These are phyloP conservation scores for Gelatoporia subvermispora DNA, from an alignment of 768 basidiomycete genomes.

Conservation along the genomic window DNA sequence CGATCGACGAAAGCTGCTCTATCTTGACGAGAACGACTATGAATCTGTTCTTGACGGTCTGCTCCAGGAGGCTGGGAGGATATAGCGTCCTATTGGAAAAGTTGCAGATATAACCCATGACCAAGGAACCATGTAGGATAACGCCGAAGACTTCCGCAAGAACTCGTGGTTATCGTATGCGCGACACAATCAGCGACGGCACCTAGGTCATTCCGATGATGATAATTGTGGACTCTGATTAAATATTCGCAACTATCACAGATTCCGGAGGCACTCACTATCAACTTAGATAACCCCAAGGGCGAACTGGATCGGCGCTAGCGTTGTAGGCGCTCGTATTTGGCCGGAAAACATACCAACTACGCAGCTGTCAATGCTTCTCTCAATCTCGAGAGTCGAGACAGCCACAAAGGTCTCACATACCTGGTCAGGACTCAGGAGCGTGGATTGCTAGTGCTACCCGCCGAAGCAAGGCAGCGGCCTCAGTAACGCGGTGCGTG, in stretches of 20 bases:
- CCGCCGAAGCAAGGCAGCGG: no score
- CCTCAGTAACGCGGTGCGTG: no score
- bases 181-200: slow-evolving; percentile 57
- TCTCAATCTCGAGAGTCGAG: no score
- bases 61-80: slow-evolving; percentile 37
- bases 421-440: no score
- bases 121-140: slow-evolving; percentile 73
- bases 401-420: no score
- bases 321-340: slow-evolving; percentile 63
- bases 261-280: no score
- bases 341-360: slow-evolving; percentile 72
- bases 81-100: slow-evolving; percentile 49
- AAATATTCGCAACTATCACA: slow-evolving; percentile 6
- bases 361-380: slow-evolving; percentile 20
- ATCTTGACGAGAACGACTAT: slow-evolving; percentile 75
- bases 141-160: slow-evolving; percentile 92
- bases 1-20: slow-evolving; percentile 75
- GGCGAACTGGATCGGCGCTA: slow-evolving; percentile 61
- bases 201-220: slow-evolving; percentile 78
- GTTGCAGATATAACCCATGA: slow-evolving; percentile 74
- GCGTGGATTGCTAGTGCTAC: no score
- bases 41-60: slow-evolving; percentile 48
- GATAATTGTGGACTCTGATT: slow-evolving; percentile 61
- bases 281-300: slow-evolving; percentile 79
- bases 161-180: slow-evolving; percentile 85